Percentiles rank a stretch among this genome's conserved stretches.
Evolutionary conservation across 2,329 filamentous ascomycete genomes (phyloP).

Genomic region (Sarocladium kiliense): DNA sequence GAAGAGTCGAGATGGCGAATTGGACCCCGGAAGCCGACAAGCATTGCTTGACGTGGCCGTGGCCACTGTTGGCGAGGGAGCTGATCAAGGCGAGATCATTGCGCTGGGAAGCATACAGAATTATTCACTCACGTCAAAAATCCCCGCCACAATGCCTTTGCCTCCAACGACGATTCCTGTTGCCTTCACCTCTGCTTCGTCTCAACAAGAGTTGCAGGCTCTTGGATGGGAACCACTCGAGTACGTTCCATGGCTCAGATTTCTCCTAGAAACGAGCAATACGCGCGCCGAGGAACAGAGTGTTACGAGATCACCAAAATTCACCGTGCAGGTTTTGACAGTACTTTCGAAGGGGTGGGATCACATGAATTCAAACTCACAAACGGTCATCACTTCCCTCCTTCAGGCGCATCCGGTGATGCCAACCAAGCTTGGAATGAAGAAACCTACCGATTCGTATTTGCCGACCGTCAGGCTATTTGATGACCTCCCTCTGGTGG

Average conservation of each 20-base stretch:
- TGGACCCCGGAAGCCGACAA: constrained; percentile 63
- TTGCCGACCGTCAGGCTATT: constrained; percentile 93
- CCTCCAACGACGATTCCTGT: constrained; percentile 81
- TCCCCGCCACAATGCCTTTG: constrained; percentile 75
- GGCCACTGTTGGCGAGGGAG: constrained; percentile 60
- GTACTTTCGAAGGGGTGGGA: constrained; percentile 91
- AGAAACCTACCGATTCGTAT: constrained; percentile 77
- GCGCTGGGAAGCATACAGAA: constrained; percentile 69
- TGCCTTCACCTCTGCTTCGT: constrained; percentile 69
- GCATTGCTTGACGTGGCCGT: constrained; percentile 75
- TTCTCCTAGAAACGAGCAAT: constrained; percentile 64
- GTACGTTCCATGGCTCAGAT: constrained; percentile 79
- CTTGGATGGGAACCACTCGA: constrained; percentile 85
- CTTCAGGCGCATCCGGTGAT: constrained; percentile 69
- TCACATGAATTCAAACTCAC: constrained; percentile 61
- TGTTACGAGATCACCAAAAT: constrained; percentile 65
- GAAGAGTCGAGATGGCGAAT: constrained; percentile 65
- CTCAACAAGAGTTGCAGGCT: constrained; percentile 63
- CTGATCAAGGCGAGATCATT: constrained; percentile 64
- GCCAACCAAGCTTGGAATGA: constrained; percentile 89
- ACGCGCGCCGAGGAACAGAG: constrained; percentile 59
- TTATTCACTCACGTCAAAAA: constrained; percentile 71
- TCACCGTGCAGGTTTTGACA: constrained; percentile 71
- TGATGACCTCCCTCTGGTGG: constrained; percentile 82
- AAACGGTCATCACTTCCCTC: constrained; percentile 57